phyloP scores from a whole-genome alignment of 441 rosid species.

The Gossypium davidsonii region DNA sequence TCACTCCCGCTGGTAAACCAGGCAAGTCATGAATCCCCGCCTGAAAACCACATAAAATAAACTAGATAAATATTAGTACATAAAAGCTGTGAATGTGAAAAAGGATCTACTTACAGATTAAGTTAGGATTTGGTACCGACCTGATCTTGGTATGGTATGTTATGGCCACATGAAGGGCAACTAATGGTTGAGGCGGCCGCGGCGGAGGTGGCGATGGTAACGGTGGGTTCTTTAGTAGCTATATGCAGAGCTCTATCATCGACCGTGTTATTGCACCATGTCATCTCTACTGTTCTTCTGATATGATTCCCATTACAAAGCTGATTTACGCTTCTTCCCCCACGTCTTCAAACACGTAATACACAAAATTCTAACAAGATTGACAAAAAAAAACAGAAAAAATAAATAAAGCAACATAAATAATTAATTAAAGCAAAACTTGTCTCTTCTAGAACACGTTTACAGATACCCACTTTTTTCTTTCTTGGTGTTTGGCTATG shows the following conservation, averaged over 20 bases:
- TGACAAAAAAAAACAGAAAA: slow-evolving; percentile 3
- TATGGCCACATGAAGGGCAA: slow-evolving; percentile 89
- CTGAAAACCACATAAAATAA: neutral
- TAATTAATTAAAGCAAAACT: slow-evolving; percentile 3
- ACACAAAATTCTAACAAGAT: neutral
- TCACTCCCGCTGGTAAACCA: slow-evolving; percentile 93
- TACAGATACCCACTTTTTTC: slow-evolving; percentile 22
- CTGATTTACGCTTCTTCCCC: neutral
- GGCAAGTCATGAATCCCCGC: slow-evolving; percentile 60
- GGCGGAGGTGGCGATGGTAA: slow-evolving; percentile 9
- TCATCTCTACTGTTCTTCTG: slow-evolving; percentile 40
- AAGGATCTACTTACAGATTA: neutral
- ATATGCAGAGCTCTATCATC: slow-evolving; percentile 30
- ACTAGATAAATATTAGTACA: neutral
- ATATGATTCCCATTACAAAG: slow-evolving; percentile 26
- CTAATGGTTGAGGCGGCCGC: slow-evolving; percentile 17
- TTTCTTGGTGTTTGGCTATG: slow-evolving; percentile 19
- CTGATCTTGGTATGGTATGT: slow-evolving; percentile 50
- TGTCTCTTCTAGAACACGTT: slow-evolving; percentile 27
- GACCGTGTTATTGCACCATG: slow-evolving; percentile 54
- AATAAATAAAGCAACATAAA: too few relatives aligned
- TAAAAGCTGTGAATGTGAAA: neutral
- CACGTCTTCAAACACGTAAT: neutral
- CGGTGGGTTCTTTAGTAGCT: slow-evolving; percentile 19
- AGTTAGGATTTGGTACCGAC: slow-evolving; percentile 18